Conservation (phyloP, 2,329 filamentous ascomycete genomes). For the Exserohilum turcica region DNA sequence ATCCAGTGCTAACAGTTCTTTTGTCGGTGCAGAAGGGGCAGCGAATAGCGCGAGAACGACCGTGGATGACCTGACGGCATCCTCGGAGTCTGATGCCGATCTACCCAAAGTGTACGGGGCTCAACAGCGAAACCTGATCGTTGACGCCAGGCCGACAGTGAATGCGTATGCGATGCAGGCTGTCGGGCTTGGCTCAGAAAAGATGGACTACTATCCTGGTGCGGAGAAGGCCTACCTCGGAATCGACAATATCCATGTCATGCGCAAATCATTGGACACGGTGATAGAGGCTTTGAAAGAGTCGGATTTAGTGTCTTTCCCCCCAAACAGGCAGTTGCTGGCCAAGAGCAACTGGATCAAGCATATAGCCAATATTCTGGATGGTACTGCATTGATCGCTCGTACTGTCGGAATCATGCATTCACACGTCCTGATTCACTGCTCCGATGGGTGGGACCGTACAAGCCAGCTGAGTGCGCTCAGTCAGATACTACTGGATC, state of each 20-base stretch:
- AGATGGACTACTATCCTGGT: conserved; percentile 96
- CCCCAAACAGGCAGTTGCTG: conserved; percentile 80
- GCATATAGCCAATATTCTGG: conserved; percentile 82
- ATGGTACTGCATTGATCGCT: conserved; percentile 83
- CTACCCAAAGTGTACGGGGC: conserved; percentile 74
- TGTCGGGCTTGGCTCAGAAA: conserved; percentile 90
- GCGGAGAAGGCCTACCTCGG: conserved; percentile 90
- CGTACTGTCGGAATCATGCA: conserved; percentile 88
- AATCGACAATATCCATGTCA: conserved; percentile 98
- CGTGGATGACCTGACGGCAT: conserved; percentile 37
- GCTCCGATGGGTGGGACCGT: conserved; percentile 97
- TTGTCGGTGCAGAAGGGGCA: conserved; percentile 38
- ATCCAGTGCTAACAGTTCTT: conserved; percentile 42
- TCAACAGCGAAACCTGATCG: conserved; percentile 91
- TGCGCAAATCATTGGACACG: conserved; percentile 87
- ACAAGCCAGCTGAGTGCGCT: conserved; percentile 93
- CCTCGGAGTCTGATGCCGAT: conserved; percentile 45
- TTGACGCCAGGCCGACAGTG: conserved; percentile 90
- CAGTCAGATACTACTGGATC: conserved; percentile 91
- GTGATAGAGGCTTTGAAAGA: conserved; percentile 92
- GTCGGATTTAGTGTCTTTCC: conserved; percentile 81
- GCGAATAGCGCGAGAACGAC: conserved; percentile 22
- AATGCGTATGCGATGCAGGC: conserved; percentile 96
- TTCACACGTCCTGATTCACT: conserved; percentile 95
- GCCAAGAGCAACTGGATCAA: conserved; percentile 88